These are phyloP conservation scores for Pestalotiopsis sp. DNA, from an alignment of 2,329 filamentous ascomycete species.

Conservation along the genomic window DNA sequence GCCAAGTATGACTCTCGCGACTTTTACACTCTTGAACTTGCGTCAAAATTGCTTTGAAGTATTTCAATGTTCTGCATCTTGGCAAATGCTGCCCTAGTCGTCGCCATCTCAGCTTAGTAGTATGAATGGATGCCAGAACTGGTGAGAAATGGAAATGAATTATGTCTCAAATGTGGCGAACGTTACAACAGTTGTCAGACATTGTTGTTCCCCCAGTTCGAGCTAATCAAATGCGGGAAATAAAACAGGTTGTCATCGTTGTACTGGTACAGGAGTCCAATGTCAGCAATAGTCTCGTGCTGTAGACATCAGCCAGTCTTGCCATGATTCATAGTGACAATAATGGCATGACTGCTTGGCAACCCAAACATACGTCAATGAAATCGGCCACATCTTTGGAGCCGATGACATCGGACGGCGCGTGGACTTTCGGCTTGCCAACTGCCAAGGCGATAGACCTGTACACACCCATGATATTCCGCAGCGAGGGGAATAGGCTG, in stretches of 20 bases:
- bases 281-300: background rate
- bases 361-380: background rate
- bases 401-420: background rate
- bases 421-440: background rate
- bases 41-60: too few relatives aligned
- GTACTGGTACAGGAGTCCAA: background rate
- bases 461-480: background rate
- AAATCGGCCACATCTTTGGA: background rate
- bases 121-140: too few relatives aligned
- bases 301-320: background rate
- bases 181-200: background rate
- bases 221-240: background rate
- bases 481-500: background rate
- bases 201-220: background rate
- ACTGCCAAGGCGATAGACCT: background rate
- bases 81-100: too few relatives aligned
- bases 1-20: too few relatives aligned
- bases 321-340: too few relatives aligned
- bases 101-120: too few relatives aligned
- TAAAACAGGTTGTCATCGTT: background rate
- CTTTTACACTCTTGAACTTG: too few relatives aligned
- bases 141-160: too few relatives aligned
- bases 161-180: too few relatives aligned
- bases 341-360: background rate
- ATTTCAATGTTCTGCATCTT: too few relatives aligned